Base-by-base conservation (phyloP, 225 moss, liverwort and hornwort genomes). In the Pseudisothecium myosuroides region DNA sequence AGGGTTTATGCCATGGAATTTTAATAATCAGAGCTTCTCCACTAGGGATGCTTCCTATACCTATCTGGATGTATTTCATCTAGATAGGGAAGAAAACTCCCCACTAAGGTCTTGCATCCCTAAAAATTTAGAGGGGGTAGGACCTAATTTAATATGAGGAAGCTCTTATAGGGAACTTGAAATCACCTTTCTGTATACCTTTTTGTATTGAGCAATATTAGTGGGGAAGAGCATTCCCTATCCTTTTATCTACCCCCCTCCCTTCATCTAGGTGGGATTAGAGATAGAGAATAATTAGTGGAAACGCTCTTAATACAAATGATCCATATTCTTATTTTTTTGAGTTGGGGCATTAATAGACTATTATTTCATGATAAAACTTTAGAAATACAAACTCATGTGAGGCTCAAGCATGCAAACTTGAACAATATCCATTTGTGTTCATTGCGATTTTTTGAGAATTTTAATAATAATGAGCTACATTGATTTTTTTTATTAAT, bases 161-260 rank as follows among this genome's bases (percentile, higher is more conserved):
- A 39, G 2, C 8, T 69, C 1, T 7, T 24, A 39, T 14, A 26
- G 9, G 16, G 3, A 27, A 27, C 0, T 69, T 1, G 0, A 39
- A n/a, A 23, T 41, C 9, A 72, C 2, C 8, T 26, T 41, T 14
- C 0, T 3, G 1, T 14, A 26, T 26, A 8, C 15, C 8, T 71
- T 14, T 71, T 1, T 1, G 14, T 27, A 41, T 67, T n/a, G 3
- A n/a, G 1, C 5, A 67, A 67, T 1, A n/a, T 2, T 12, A n/a
- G n/a, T 12, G 2, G 4, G 4, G 5, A 43, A 72, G 27, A 72
- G 0, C 41, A 71, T 5, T 41, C 2, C 3, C 5, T 72, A 41
- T 27, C 5, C 1, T 11, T 1, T 4, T 23, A n/a, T n/a, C 1
- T 6, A 2, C 4, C n/a, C 2, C 4, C n/a, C 2, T 1, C 1